A percentile compares a stretch with the other conserved stretches of the same genome.
These are phyloP conservation scores for Chytriomyces hyalinus DNA, from an alignment of 192 early-diverging fungal species.

Conservation along the genomic window DNA sequence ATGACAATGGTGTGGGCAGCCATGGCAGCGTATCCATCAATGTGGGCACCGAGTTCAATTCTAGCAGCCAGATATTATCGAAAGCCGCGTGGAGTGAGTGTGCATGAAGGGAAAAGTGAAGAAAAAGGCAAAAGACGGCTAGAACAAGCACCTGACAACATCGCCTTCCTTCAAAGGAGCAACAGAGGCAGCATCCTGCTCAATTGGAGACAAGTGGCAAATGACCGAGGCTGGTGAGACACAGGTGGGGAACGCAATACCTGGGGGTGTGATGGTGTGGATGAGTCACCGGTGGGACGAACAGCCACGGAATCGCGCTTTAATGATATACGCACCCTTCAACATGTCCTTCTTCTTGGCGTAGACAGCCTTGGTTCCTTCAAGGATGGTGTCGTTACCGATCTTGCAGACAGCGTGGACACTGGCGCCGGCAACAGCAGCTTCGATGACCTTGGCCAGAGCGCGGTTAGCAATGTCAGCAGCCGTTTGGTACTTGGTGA, in stretches of 20 bases:
- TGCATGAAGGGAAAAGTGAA: background rate
- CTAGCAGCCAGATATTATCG: constrained; percentile 22
- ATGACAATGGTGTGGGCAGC: constrained; percentile 88
- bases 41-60: constrained; percentile 89
- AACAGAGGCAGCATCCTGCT: constrained; percentile 72
- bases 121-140: background rate
- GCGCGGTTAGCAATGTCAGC: constrained; percentile 62
- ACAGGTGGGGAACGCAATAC: constrained; percentile 91
- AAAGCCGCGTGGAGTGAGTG: constrained; percentile 13
- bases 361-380: constrained; percentile 79
- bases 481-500: constrained; percentile 62
- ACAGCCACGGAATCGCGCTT: background rate
- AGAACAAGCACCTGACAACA: constrained; percentile 60
- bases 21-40: constrained; percentile 91
- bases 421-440: constrained; percentile 78
- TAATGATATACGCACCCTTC: constrained; percentile 58
- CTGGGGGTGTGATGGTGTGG: constrained; percentile 35
- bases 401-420: constrained; percentile 85
- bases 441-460: constrained; percentile 70
- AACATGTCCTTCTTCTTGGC: constrained; percentile 71
- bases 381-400: constrained; percentile 84
- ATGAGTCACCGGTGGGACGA: background rate
- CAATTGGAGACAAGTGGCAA: constrained; percentile 88
- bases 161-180: constrained; percentile 80
- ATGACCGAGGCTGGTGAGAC: constrained; percentile 85